These are phyloP conservation scores for Perkinsus olseni DNA, from an alignment of 169 alveolate species.

Conservation along the genomic window DNA sequence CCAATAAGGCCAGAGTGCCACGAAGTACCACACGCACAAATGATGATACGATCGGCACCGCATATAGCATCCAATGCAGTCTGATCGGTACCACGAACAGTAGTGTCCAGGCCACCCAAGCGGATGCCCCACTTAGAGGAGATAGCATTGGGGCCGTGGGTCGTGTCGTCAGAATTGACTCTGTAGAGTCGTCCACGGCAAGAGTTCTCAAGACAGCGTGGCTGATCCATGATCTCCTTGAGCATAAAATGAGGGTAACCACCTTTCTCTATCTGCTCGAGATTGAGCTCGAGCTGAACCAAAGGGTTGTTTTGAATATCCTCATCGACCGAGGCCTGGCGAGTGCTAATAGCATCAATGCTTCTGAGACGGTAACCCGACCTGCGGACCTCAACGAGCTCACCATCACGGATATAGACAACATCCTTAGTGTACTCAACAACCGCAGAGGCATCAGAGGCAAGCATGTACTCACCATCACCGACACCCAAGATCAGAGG, in stretches of 20 bases:
- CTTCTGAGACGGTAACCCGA: background rate
- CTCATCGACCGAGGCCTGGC: slow-evolving; percentile 1
- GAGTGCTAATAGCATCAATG: background rate
- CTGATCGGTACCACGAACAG: background rate
- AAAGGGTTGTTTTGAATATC: slow-evolving; percentile 4
- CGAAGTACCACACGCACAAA: slow-evolving; percentile 34
- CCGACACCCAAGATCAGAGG: slow-evolving; percentile 75
- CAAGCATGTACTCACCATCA: slow-evolving; percentile 2
- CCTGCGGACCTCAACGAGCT: background rate
- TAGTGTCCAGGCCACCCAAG: background rate
- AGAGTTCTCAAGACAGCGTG: slow-evolving; percentile 27
- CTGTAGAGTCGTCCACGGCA: background rate
- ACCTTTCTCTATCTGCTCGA: slow-evolving; percentile 13
- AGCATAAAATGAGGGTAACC: slow-evolving; percentile 11
- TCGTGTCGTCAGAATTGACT: slow-evolving; percentile 2
- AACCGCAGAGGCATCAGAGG: slow-evolving; percentile 14
- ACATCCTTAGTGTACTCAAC: slow-evolving; percentile 9
- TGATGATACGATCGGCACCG: slow-evolving; percentile 20
- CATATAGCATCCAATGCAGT: background rate
- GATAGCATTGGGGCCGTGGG: background rate
- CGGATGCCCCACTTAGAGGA: background rate
- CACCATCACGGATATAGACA: slow-evolving; percentile 8
- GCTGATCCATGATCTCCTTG: slow-evolving; percentile 21
- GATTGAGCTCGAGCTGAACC: background rate
- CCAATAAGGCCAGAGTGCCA: slow-evolving; percentile 50